Base-by-base conservation (phyloP, 192 early-diverging fungal genomes). In the Gamsiella multidivaricata region DNA sequence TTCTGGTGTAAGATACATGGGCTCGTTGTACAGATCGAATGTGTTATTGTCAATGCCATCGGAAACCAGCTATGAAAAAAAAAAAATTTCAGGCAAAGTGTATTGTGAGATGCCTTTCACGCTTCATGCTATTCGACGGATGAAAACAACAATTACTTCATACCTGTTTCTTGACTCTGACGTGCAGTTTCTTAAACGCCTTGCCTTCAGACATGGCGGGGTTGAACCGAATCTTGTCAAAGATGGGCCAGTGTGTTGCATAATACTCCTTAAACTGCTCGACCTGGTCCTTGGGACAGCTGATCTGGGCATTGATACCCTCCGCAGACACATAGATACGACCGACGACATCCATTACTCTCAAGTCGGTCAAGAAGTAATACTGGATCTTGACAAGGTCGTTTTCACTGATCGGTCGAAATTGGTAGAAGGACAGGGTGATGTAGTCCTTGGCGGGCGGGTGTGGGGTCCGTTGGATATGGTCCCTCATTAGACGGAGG, bases 261-360 rank as follows among this genome's bases (percentile, higher is more conserved):
- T 87, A 83, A 80, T 87, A 92, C n/a, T 63, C 25, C 43, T 86
- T 87, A 34, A 94, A 71, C 3, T 53, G 28, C 3, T 55, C 71
- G 5, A 88, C 66, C 22, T 85, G 81, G 11, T 82, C 73, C 23
- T 74, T 65, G 46, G 91, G 91, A 52, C 89, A 88, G 46, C 89
- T 88, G 12, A 93, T 82, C 79, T 94, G 93, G n/a, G 91, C 91
- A 69, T 94, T 94, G 80, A 94, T 89, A 0, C 93, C 93, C 76
- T 94, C 88, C 5, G 82, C 68, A 20, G 88, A 86, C 20, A 94
- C 73, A 69, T 94, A 94, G 42, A 94, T 90, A 15, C 93, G 86
- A 8, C 93, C 93, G 6, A 92, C 86, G 23, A 91, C 79, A 32
- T 85, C 82, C 64, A 91, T 65, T 18, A 62, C 51, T n/a, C 65